Base-by-base conservation (phyloP, 768 basidiomycete genomes). In the Infundibulicybe gibba region DNA sequence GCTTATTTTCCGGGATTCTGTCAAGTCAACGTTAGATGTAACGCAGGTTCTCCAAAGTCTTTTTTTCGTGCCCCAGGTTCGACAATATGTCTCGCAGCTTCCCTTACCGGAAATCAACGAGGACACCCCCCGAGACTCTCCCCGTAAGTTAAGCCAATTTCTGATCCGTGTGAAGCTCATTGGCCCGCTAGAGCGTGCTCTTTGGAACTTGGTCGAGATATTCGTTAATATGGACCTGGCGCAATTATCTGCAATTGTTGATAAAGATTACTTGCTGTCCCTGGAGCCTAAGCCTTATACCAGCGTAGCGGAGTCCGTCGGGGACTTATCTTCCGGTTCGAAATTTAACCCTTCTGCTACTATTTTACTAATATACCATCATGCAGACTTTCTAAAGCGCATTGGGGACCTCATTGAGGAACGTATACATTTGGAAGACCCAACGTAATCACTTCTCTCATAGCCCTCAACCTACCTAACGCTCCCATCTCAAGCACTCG, bases 151-250 rank as follows among this genome's bases (percentile, higher is more conserved):
- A 41, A 16, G 41, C 25, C 6, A 42, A 14, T 13, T 34, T 30
- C 16, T 11, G 21, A 6, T 33, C 10, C 35, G 33, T 30, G 16
- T 31, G 21, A 40, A 2, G 21, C 32, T 42, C 44, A 11, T 49
- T 34, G 45, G 19, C 31, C 30, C 34, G 30, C 2, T 51, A 83
- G 83, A 72, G 9, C 63, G 66, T 30, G 63, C 73, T 4, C 61
- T 85, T 44, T 81, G 77, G 74, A 70, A 72, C 20, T 61, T 87
- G 37, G 68, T 84, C 39, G 85, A 87, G 59, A 70, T 84, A 38
- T 87, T 83, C 58, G 76, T 79, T 2, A 78, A 86, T 53, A 75
- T 90, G 70, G 87, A 90, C 52, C 66, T 86, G 10, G 84, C 80
- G 5, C 69, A 75, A 12, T 56, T 87, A 10, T 71, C 75, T 31